Evolutionary conservation across 106 monocot species (phyloP).

Genomic region (Phalaenopsis equestris): DNA sequence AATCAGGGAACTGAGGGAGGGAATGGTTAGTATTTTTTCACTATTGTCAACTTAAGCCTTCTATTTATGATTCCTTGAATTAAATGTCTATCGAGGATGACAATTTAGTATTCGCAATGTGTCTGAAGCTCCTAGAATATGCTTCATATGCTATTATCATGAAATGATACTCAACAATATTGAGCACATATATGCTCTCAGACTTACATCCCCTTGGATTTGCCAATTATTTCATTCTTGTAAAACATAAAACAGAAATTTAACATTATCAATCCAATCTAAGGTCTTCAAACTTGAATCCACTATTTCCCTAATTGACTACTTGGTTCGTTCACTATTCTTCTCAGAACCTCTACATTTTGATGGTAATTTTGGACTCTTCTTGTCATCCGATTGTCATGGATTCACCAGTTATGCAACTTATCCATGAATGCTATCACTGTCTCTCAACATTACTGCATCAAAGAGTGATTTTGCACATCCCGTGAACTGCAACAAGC

Average conservation of each 20-base stretch:
- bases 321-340: too few species aligned
- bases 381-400: too few species aligned
- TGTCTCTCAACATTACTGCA: too few species aligned
- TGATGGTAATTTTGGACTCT: too few species aligned
- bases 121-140: background rate
- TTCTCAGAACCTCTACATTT: too few species aligned
- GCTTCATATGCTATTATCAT: too few species aligned
- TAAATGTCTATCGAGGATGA: background rate
- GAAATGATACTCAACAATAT: background rate
- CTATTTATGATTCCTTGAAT: background rate
- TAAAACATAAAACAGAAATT: too few species aligned
- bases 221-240: background rate
- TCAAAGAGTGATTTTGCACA: too few species aligned
- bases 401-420: too few species aligned
- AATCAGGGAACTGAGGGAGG: slow-evolving; percentile 62
- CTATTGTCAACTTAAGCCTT: background rate
- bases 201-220: background rate
- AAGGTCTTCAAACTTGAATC: background rate
- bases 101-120: background rate
- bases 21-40: slow-evolving; percentile 64
- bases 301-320: too few species aligned
- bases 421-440: too few species aligned
- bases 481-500: too few species aligned
- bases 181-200: background rate
- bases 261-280: background rate